Evolutionary conservation across 108 stramenopile genomes (phyloP).

Genomic region (Pseudonitzschia multiseries): DNA sequence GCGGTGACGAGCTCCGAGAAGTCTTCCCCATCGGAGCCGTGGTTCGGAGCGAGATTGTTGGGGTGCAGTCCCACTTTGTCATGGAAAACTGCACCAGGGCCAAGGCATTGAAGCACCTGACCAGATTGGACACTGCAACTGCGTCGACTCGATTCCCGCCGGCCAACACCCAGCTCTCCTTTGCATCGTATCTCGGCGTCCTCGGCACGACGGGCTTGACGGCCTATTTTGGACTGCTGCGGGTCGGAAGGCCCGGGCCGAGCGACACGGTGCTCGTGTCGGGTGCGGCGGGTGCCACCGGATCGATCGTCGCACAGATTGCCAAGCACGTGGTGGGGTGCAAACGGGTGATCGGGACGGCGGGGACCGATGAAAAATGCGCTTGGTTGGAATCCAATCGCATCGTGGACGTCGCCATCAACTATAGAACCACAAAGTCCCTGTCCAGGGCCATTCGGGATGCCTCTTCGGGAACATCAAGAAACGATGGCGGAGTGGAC

Average conservation of each 20-base stretch:
- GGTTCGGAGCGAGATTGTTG: conserved; percentile 4
- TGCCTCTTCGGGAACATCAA: background rate
- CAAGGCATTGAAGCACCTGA: background rate
- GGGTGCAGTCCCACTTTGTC: background rate
- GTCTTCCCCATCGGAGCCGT: background rate
- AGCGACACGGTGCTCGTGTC: conserved; percentile 43
- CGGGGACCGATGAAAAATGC: conserved; percentile 12
- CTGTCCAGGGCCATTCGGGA: conserved; percentile 22
- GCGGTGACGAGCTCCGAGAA: background rate
- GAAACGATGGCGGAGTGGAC: conserved; percentile 42
- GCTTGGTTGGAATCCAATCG: conserved; percentile 4
- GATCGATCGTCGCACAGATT: conserved; percentile 44
- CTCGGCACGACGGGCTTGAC: conserved; percentile 45
- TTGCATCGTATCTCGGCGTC: conserved; percentile 8
- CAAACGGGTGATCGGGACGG: conserved; percentile 42
- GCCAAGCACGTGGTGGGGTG: conserved; percentile 36
- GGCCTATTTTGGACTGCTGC: conserved; percentile 43
- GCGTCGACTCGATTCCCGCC: background rate
- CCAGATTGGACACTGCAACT: background rate
- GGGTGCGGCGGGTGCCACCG: conserved; percentile 54
- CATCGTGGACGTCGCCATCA: conserved; percentile 30
- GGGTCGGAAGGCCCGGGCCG: conserved; percentile 14
- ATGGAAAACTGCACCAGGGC: background rate
- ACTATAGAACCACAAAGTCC: conserved; percentile 37
- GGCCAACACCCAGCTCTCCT: background rate